Percentiles rank a stretch among this genome's conserved stretches.
Conservation (phyloP, 768 basidiomycete species). For the Gautieria morchelliformis region DNA sequence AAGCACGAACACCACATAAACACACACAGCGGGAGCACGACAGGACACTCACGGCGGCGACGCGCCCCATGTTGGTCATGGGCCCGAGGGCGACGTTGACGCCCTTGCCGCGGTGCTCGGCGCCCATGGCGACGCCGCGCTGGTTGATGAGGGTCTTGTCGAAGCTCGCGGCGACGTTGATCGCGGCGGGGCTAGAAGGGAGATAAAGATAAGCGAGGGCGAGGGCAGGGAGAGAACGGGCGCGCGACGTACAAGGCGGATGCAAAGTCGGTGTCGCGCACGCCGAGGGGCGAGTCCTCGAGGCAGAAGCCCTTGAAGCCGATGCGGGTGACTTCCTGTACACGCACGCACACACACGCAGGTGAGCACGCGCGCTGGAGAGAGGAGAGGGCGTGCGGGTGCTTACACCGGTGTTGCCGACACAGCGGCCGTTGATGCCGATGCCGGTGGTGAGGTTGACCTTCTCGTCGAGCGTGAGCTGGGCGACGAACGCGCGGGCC, state of each 20-base stretch:
- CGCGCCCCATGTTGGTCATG: constrained; percentile 27
- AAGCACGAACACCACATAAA: background rate
- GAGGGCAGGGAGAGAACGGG: background rate
- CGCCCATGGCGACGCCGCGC: constrained; percentile 46
- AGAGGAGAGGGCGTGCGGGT: background rate
- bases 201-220: background rate
- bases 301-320: constrained; percentile 41
- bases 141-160: constrained; percentile 34
- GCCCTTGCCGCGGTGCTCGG: constrained; percentile 54
- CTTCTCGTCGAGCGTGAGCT: constrained; percentile 47
- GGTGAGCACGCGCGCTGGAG: background rate
- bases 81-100: constrained; percentile 45
- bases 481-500: constrained; percentile 43
- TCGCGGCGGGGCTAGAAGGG: constrained; percentile 17
- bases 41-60: background rate
- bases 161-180: constrained; percentile 40
- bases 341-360: background rate
- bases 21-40: background rate
- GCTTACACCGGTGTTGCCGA: constrained; percentile 33
- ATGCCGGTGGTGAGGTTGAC: constrained; percentile 46
- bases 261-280: constrained; percentile 35
- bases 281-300: constrained; percentile 43
- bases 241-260: constrained; percentile 35
- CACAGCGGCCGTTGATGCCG: constrained; percentile 27
- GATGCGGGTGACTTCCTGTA: background rate